These are phyloP conservation scores for Tolypocladium ophioglossoides DNA, from an alignment of 2,329 filamentous ascomycete genomes.

Conservation along the genomic window DNA sequence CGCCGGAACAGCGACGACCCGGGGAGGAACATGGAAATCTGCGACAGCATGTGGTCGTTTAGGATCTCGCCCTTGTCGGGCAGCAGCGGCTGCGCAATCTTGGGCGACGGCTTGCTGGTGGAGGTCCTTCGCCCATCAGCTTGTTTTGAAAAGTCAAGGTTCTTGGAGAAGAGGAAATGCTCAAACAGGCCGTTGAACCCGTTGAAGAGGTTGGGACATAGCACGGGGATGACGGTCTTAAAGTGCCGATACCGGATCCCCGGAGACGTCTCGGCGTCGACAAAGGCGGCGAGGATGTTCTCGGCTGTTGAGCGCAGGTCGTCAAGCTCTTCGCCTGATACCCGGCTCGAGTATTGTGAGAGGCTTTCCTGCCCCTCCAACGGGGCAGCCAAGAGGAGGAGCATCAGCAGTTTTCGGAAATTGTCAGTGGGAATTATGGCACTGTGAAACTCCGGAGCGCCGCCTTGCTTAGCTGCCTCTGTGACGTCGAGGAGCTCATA, in stretches of 20 bases:
- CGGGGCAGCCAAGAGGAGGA: slow-evolving; percentile 57
- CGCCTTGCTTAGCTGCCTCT: slow-evolving; percentile 46
- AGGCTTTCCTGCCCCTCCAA: slow-evolving; percentile 55
- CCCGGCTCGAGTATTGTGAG: slow-evolving; percentile 46
- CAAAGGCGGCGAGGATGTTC: slow-evolving; percentile 54
- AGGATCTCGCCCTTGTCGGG: slow-evolving; percentile 49
- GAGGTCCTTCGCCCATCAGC: slow-evolving; percentile 15
- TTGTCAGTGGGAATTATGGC: slow-evolving; percentile 67
- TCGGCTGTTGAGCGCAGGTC: slow-evolving; percentile 52
- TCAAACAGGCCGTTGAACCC: slow-evolving; percentile 61
- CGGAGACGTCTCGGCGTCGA: slow-evolving; percentile 52
- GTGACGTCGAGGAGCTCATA: slow-evolving; percentile 57
- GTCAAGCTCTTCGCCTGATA: slow-evolving; percentile 44
- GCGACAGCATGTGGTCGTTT: slow-evolving; percentile 51
- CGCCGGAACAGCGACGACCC: slow-evolving; percentile 53
- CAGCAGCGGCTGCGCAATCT: slow-evolving; percentile 36
- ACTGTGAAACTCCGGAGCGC: slow-evolving; percentile 41
- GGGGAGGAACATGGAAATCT: slow-evolving; percentile 64
- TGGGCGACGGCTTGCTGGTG: slow-evolving; percentile 4
- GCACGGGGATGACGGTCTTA: slow-evolving; percentile 45
- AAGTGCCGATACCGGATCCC: slow-evolving; percentile 54
- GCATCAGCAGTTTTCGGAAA: slow-evolving; percentile 58
- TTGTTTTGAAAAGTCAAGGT: slow-evolving; percentile 52
- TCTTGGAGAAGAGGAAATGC: slow-evolving; percentile 65
- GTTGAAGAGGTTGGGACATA: slow-evolving; percentile 56